These are phyloP conservation scores for Chalciporus sp. DNA, from an alignment of 1,284 basidiomycete species.

Conservation along the genomic window DNA sequence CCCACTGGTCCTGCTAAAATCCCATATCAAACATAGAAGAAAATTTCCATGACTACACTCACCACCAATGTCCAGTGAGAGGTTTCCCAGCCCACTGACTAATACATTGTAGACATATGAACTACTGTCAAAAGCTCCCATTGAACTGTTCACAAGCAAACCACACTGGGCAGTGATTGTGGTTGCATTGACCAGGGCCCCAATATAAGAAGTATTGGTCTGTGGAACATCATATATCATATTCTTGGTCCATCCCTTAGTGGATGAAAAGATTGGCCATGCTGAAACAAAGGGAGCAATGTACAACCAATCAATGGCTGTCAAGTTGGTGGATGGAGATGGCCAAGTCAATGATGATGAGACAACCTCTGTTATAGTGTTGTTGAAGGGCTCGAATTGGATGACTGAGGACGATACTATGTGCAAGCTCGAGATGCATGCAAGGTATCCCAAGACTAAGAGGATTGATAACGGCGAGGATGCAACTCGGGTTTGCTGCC, in stretches of 20 bases:
- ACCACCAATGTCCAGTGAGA: background rate
- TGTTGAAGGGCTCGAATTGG: slow-evolving; percentile 1
- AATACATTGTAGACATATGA: background rate
- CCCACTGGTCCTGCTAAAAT: too few species aligned
- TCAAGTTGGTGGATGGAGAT: background rate
- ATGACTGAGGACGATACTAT: slow-evolving; percentile 4
- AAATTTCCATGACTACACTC: too few species aligned
- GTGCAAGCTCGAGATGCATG: slow-evolving; percentile 1
- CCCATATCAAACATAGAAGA: too few species aligned
- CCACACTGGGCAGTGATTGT: slow-evolving; percentile 16
- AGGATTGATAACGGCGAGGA: background rate
- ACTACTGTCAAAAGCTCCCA: background rate
- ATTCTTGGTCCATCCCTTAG: slow-evolving; percentile 12
- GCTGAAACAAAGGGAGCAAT: slow-evolving; percentile 1
- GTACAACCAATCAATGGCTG: slow-evolving; percentile 1
- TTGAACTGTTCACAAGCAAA: slow-evolving; percentile 1
- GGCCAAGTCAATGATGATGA: slow-evolving; percentile 5
- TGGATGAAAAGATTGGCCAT: slow-evolving; percentile 5
- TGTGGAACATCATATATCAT: slow-evolving; percentile 17
- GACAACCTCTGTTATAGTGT: background rate
- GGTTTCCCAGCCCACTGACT: slow-evolving; percentile 12
- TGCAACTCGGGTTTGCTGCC: slow-evolving; percentile 4
- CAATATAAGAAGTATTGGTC: background rate
- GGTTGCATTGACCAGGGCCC: slow-evolving; percentile 13
- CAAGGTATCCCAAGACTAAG: slow-evolving; percentile 1